Conservation (phyloP, 2,329 filamentous ascomycete species). For the Colletotrichum scovillei region DNA sequence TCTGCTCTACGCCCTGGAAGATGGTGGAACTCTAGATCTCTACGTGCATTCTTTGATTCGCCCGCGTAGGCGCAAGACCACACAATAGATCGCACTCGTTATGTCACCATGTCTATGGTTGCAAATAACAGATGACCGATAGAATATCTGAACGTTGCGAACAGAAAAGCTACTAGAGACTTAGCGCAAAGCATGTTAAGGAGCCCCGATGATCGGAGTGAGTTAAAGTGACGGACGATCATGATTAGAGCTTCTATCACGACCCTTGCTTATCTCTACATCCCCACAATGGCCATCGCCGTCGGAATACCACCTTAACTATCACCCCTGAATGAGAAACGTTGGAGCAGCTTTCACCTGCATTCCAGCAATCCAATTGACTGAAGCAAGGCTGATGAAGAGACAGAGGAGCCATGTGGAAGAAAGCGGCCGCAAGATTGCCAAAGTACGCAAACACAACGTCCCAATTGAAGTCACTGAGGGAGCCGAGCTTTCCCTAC, state of each 20-base stretch:
- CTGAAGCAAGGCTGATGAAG: not conserved
- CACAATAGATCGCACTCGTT: no score
- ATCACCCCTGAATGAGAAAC: not conserved
- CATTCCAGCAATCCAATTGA: not conserved
- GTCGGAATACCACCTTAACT: not conserved
- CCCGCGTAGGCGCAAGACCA: not conserved
- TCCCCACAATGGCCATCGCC: not conserved
- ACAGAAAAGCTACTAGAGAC: not conserved
- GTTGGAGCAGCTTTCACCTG: not conserved
- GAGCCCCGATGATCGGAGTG: constrained; percentile 13
- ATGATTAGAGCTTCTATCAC: not conserved
- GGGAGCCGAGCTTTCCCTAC: no score
- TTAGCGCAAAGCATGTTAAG: not conserved
- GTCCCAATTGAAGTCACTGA: no score
- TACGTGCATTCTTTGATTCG: not conserved
- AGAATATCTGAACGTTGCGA: not conserved
- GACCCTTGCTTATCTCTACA: constrained; percentile 33
- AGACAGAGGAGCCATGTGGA: not conserved
- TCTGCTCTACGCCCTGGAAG: no score
- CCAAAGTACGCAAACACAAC: not conserved
- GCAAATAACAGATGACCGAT: not conserved
- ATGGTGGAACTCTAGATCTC: not conserved
- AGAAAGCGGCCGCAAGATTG: not conserved
- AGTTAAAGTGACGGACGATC: not conserved
- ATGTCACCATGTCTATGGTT: not conserved